Conservation (phyloP, 1,139 yeast species). For the Yamadazyma sp. region DNA sequence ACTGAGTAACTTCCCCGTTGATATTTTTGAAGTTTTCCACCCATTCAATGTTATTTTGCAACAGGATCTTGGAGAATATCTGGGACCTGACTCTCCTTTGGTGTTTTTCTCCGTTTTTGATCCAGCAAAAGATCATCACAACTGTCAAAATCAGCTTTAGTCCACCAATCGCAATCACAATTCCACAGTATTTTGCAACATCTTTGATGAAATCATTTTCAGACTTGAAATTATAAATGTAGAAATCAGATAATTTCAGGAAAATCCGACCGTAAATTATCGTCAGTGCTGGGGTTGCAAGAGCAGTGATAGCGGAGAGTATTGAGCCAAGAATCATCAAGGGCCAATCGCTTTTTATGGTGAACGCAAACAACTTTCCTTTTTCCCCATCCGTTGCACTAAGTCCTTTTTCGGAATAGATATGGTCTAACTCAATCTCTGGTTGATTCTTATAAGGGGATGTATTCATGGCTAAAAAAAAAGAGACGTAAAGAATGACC, state of each 20-base stretch:
- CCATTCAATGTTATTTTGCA: slow-evolving; percentile 43
- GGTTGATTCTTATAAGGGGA: slow-evolving; percentile 5
- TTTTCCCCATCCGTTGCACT: slow-evolving; percentile 5
- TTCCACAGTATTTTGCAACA: slow-evolving; percentile 49
- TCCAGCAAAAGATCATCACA: slow-evolving; percentile 62
- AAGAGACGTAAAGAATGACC: too few species aligned
- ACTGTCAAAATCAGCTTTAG: slow-evolving; percentile 53
- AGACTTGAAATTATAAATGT: slow-evolving; percentile 25
- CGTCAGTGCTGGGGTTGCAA: slow-evolving; percentile 63
- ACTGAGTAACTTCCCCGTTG: slow-evolving; percentile 64
- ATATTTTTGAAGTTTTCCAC: slow-evolving; percentile 55
- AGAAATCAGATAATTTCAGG: slow-evolving; percentile 43
- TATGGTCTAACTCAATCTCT: slow-evolving; percentile 8
- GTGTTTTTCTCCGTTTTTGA: slow-evolving; percentile 71
- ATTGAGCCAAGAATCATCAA: slow-evolving; percentile 23
- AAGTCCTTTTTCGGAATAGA: slow-evolving; percentile 8
- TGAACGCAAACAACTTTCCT: slow-evolving; percentile 29
- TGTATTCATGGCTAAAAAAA: background rate
- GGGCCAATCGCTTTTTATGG: slow-evolving; percentile 23
- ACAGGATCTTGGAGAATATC: slow-evolving; percentile 14
- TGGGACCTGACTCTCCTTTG: slow-evolving; percentile 55
- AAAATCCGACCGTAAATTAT: slow-evolving; percentile 68
- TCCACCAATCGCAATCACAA: slow-evolving; percentile 58
- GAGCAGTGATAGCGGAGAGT: slow-evolving; percentile 40
- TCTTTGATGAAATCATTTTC: slow-evolving; percentile 38